Percentiles rank a stretch among this genome's conserved stretches.
Evolutionary conservation across 768 basidiomycete species (phyloP).

Genomic region (Mycena albidolilacea): DNA sequence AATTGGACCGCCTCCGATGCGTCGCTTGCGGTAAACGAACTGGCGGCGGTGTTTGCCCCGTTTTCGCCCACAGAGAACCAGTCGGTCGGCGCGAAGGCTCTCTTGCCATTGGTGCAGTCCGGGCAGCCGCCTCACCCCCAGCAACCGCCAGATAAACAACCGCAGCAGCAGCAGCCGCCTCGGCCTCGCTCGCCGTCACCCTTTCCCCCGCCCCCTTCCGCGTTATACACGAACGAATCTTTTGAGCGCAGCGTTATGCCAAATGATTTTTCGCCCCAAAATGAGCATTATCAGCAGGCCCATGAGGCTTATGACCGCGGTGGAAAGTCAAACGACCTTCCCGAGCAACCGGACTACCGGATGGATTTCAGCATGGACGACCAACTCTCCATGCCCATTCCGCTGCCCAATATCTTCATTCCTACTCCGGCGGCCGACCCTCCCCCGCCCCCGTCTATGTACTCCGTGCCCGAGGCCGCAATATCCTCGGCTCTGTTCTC

Average conservation of each 20-base stretch:
- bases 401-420: background rate
- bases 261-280: background rate
- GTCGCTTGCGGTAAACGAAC: slow-evolving; percentile 42
- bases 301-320: slow-evolving; percentile 26
- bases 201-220: slow-evolving; percentile 21
- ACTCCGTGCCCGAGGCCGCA: background rate
- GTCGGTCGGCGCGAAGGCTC: slow-evolving; percentile 38
- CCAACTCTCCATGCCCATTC: slow-evolving; percentile 26
- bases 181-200: slow-evolving; percentile 20
- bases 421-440: slow-evolving; percentile 35
- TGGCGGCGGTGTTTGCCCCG: slow-evolving; percentile 45
- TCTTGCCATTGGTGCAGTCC: slow-evolving; percentile 39
- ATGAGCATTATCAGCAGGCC: background rate
- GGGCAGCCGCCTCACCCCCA: background rate
- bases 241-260: slow-evolving; percentile 33
- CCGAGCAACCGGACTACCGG: background rate
- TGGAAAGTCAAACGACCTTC: background rate
- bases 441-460: slow-evolving; percentile 8
- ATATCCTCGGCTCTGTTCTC: slow-evolving; percentile 3
- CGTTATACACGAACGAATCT: slow-evolving; percentile 34
- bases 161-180: background rate
- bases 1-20: slow-evolving; percentile 44
- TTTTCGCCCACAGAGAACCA: slow-evolving; percentile 44
- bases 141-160: background rate
- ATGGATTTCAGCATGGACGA: background rate